Conservation (phyloP, 768 basidiomycete species). For the Pleurotus tuoliensis region DNA sequence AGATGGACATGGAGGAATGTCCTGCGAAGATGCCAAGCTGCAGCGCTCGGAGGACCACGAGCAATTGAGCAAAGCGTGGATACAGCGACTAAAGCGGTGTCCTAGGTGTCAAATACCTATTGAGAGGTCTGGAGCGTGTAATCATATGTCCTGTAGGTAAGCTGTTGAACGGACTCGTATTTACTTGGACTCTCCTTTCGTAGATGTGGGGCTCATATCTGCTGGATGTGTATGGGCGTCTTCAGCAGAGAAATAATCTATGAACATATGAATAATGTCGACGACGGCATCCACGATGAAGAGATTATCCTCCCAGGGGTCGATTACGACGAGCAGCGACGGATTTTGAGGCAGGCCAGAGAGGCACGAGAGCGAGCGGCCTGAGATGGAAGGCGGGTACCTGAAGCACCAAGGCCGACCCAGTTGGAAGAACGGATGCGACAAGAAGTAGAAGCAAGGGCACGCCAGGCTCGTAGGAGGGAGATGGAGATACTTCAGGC, state of each 20-base stretch:
- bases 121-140: slow-evolving; percentile 50
- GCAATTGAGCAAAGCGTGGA: slow-evolving; percentile 35
- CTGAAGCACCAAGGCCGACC: too few relatives aligned
- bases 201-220: slow-evolving; percentile 43
- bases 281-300: slow-evolving; percentile 26
- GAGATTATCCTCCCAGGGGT: neutral
- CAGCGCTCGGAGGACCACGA: slow-evolving; percentile 21
- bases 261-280: slow-evolving; percentile 30
- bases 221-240: slow-evolving; percentile 48
- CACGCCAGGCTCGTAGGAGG: too few relatives aligned
- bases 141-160: slow-evolving; percentile 47
- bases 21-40: slow-evolving; percentile 35
- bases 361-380: neutral
- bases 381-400: too few relatives aligned
- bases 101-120: slow-evolving; percentile 41
- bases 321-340: neutral
- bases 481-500: too few relatives aligned
- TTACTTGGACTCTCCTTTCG: too few relatives aligned
- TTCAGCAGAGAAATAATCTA: slow-evolving; percentile 27
- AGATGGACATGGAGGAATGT: slow-evolving; percentile 49
- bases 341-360: neutral
- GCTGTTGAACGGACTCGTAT: neutral
- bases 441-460: too few relatives aligned
- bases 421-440: too few relatives aligned
- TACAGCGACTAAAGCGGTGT: slow-evolving; percentile 40